These are phyloP conservation scores for Linum trigynum DNA, from an alignment of 345 rosid species.

Conservation along the genomic window DNA sequence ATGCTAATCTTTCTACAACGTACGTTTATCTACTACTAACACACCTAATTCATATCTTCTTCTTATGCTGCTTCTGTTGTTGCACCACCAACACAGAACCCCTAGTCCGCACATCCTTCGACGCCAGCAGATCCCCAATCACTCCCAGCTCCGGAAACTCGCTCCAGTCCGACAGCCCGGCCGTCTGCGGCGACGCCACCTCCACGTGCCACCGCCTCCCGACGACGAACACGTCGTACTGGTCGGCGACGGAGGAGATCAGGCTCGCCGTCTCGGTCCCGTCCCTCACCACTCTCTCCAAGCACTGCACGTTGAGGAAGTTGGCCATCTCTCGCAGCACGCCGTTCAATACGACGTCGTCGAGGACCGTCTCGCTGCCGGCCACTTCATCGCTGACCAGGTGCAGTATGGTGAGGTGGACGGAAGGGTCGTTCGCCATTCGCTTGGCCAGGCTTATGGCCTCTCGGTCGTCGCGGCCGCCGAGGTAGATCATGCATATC, in stretches of 20 bases:
- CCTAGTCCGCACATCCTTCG: slow-evolving; percentile 17
- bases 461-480: slow-evolving; percentile 59
- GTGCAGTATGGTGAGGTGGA: slow-evolving; percentile 24
- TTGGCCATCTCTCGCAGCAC: neutral
- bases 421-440: slow-evolving; percentile 27
- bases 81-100: slow-evolving; percentile 27
- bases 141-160: slow-evolving; percentile 26
- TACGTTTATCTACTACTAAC: too few relatives aligned
- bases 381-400: slow-evolving; percentile 8
- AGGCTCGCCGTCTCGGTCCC: slow-evolving; percentile 15
- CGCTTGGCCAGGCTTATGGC: slow-evolving; percentile 40
- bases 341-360: slow-evolving; percentile 16
- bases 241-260: slow-evolving; percentile 20
- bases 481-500: slow-evolving; percentile 41
- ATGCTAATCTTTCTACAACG: too few relatives aligned
- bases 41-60: too few relatives aligned
- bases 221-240: slow-evolving; percentile 26
- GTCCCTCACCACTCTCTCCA: neutral
- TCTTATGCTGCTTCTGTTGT: slow-evolving; percentile 12
- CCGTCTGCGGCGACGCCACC: slow-evolving; percentile 4
- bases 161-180: slow-evolving; percentile 10
- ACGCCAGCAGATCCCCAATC: slow-evolving; percentile 21
- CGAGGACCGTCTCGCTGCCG: slow-evolving; percentile 12
- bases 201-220: slow-evolving; percentile 15
- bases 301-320: neutral